These are phyloP conservation scores for Tuber umbilicatum DNA, from an alignment of 495 filamentous ascomycete species.

Conservation along the genomic window DNA sequence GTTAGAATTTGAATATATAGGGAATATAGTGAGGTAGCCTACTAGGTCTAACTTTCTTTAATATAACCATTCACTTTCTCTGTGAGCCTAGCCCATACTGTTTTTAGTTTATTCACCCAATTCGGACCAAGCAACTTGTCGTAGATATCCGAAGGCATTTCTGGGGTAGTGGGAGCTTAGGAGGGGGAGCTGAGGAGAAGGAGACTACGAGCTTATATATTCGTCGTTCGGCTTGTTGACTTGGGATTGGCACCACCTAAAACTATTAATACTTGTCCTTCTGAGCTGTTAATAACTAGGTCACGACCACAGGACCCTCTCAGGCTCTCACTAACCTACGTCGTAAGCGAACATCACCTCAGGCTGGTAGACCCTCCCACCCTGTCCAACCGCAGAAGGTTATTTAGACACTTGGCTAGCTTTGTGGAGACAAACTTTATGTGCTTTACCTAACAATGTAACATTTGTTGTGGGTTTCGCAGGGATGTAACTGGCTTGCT, in stretches of 20 bases:
- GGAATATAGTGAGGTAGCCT: not conserved
- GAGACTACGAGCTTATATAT: not conserved
- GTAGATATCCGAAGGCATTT: not conserved
- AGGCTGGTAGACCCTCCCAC: not conserved
- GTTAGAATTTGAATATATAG: conserved; percentile 2
- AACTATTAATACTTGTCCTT: not conserved
- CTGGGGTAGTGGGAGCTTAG: not conserved
- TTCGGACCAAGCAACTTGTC: not conserved
- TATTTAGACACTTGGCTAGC: not conserved
- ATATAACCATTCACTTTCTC: not conserved
- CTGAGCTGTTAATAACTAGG: not conserved
- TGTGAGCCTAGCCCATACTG: not conserved
- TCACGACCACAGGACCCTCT: too few species aligned
- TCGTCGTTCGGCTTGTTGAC: not conserved
- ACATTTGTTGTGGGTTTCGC: not conserved
- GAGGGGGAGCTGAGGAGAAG: not conserved
- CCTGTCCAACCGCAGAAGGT: not conserved
- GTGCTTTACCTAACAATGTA: not conserved
- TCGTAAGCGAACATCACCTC: not conserved
- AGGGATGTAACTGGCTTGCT: not conserved
- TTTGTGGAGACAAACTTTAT: not conserved
- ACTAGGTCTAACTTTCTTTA: not conserved
- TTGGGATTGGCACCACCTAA: not conserved
- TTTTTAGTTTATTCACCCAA: not conserved
- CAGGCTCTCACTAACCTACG: too few species aligned